Conservation (phyloP, 129 eudicot species). For the Helichrysum umbraculigerum region DNA sequence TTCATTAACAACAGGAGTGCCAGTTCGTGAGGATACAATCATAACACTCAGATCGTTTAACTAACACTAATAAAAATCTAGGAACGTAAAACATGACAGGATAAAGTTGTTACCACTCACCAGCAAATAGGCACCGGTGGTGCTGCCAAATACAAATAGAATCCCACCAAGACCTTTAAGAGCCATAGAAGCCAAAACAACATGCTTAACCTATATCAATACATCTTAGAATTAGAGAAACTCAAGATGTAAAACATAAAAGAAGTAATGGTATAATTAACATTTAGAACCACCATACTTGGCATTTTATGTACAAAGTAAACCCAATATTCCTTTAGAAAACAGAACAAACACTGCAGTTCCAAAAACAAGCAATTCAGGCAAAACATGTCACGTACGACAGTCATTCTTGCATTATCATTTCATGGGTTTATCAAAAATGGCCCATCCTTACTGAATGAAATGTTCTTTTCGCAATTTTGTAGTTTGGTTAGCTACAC, state of each 20-base stretch:
- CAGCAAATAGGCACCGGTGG: slow-evolving; percentile 72
- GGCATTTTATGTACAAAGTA: background rate
- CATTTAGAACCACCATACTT: background rate
- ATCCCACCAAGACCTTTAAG: slow-evolving; percentile 79
- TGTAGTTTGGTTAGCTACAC: background rate
- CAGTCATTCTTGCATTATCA: background rate
- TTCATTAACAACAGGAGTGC: background rate
- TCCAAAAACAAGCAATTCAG: slow-evolving; percentile 17
- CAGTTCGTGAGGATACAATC: background rate
- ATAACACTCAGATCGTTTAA: background rate
- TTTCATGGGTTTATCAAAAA: slow-evolving; percentile 2
- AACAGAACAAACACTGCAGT: background rate
- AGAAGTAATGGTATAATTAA: background rate
- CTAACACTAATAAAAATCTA: background rate
- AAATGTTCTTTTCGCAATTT: background rate
- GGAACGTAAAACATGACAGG: background rate
- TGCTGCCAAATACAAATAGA: slow-evolving; percentile 77
- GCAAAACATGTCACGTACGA: background rate
- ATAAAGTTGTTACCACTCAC: slow-evolving; percentile 64
- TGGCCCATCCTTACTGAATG: background rate
- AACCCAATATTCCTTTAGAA: background rate
- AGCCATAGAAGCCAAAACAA: slow-evolving; percentile 57
- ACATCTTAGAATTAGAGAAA: slow-evolving; percentile 7
- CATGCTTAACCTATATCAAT: slow-evolving; percentile 52
- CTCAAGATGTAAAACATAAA: background rate